Percentiles rank a stretch among this genome's conserved stretches.
Conservation (phyloP, 495 filamentous ascomycete species). For the Monascus purpureus region DNA sequence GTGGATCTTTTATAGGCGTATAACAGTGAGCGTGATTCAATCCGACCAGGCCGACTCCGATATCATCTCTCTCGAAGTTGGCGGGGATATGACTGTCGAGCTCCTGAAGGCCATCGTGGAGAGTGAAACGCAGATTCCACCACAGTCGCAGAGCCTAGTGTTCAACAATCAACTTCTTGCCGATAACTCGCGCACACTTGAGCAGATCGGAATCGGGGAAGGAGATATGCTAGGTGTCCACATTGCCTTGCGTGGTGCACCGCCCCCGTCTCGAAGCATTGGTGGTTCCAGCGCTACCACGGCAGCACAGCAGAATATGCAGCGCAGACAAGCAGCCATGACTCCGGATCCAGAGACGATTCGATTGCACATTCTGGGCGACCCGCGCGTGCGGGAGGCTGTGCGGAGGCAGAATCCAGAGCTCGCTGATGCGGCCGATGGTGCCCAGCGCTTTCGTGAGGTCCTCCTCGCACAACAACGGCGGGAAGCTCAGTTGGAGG, state of each 20-base stretch:
- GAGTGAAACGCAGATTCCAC: conserved; percentile 42
- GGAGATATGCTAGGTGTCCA: conserved; percentile 88
- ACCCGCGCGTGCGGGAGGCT: conserved; percentile 56
- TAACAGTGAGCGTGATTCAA: conserved; percentile 73
- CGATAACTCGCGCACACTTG: conserved; percentile 64
- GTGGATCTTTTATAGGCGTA: conserved; percentile 38
- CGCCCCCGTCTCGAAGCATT: conserved; percentile 7
- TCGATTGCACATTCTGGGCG: conserved; percentile 66
- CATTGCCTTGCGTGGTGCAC: conserved; percentile 32
- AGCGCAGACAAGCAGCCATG: conserved; percentile 21
- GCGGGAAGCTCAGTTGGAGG: conserved; percentile 53
- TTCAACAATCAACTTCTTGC: conserved; percentile 76
- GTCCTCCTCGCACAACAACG: conserved; percentile 50
- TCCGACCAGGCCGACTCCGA: conserved; percentile 62
- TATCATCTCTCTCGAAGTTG: conserved; percentile 73
- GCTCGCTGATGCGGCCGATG: conserved; percentile 63
- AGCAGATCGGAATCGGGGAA: conserved; percentile 68
- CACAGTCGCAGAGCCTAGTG: conserved; percentile 46
- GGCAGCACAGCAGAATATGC: conserved; percentile 24
- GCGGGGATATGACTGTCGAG: conserved; percentile 68
- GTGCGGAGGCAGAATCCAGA: conserved; percentile 57
- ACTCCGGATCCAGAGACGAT: conserved; percentile 64
- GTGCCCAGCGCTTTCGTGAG: conserved; percentile 60
- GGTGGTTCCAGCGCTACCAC: conserved; percentile 14
- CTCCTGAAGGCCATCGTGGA: conserved; percentile 76